Evolutionary conservation across 495 filamentous ascomycete species (phyloP).

Genomic region (Hyaloscypha finlandica): DNA sequence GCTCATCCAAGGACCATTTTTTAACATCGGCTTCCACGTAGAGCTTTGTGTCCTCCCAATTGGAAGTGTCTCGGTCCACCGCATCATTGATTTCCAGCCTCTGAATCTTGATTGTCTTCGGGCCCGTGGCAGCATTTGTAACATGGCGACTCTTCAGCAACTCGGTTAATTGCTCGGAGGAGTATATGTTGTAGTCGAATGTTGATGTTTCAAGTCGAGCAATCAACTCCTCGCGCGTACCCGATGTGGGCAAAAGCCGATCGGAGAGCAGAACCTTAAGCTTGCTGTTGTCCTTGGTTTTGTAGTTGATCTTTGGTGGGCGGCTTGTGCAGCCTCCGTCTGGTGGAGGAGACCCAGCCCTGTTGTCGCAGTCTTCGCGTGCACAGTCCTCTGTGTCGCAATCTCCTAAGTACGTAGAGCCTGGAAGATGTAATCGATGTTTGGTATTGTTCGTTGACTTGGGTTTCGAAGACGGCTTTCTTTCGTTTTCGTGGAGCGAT

Average conservation of each 20-base stretch:
- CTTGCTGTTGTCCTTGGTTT: conserved; percentile 22
- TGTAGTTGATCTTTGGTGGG: conserved; percentile 7
- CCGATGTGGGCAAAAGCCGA: neutral
- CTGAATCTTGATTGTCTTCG: conserved; percentile 14
- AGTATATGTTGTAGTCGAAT: neutral
- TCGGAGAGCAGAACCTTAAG: conserved; percentile 12
- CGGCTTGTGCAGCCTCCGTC: neutral
- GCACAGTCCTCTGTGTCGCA: too few relatives aligned
- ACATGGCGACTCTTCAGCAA: conserved; percentile 7
- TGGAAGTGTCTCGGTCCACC: conserved; percentile 13
- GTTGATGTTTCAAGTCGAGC: conserved; percentile 10
- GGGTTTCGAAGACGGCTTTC: too few relatives aligned
- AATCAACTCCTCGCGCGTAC: conserved; percentile 18
- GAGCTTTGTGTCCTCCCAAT: neutral
- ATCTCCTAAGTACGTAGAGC: too few relatives aligned
- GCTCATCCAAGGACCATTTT: neutral
- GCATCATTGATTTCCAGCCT: conserved; percentile 13
- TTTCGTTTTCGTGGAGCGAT: too few relatives aligned
- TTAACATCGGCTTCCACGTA: neutral
- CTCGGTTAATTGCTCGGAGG: conserved; percentile 3
- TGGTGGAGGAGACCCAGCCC: neutral
- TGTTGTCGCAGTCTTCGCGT: neutral
- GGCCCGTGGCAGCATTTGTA: neutral
- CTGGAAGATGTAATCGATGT: too few relatives aligned
- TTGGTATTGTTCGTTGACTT: too few relatives aligned